These are phyloP conservation scores for Capsella bursapastoris DNA, from an alignment of 345 rosid genomes.

Conservation along the genomic window DNA sequence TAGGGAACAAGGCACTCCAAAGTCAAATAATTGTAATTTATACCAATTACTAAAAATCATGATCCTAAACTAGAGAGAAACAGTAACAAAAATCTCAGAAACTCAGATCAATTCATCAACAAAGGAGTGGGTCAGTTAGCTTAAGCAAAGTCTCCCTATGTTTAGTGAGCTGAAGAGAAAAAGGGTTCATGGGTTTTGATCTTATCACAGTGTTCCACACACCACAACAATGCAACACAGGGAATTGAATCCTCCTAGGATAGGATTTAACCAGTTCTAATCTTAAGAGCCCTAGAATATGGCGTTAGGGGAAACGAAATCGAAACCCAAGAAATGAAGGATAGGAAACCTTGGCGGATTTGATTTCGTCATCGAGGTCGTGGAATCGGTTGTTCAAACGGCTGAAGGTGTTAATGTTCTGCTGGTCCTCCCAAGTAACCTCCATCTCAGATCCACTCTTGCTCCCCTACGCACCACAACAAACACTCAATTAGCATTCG, in stretches of 20 bases:
- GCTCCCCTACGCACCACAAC: slow-evolving; percentile 50
- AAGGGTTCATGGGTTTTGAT: not conserved
- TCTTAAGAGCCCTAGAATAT: slow-evolving; percentile 31
- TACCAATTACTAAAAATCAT: not conserved
- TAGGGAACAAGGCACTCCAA: not conserved
- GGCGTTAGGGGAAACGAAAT: not conserved
- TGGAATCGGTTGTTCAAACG: slow-evolving; percentile 86
- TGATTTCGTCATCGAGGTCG: slow-evolving; percentile 87
- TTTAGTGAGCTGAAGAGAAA: not conserved
- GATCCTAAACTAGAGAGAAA: not conserved
- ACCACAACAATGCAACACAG: too few relatives aligned
- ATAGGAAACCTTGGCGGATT: slow-evolving; percentile 59
- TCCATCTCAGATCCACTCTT: slow-evolving; percentile 71
- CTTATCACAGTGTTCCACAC: too few relatives aligned
- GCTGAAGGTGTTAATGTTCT: slow-evolving; percentile 82
- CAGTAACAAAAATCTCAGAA: not conserved
- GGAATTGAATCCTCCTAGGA: slow-evolving; percentile 10
- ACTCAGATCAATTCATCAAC: not conserved
- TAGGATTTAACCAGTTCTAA: not conserved
- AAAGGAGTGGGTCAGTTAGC: too few relatives aligned
- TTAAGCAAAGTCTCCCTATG: too few relatives aligned
- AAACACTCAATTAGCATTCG: not conserved
- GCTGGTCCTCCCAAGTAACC: slow-evolving; percentile 99
- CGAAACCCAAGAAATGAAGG: not conserved
- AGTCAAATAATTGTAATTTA: not conserved